Evolutionary conservation across 2,329 filamentous ascomycete species (phyloP).

Genomic region (Clarireedia sp.): DNA sequence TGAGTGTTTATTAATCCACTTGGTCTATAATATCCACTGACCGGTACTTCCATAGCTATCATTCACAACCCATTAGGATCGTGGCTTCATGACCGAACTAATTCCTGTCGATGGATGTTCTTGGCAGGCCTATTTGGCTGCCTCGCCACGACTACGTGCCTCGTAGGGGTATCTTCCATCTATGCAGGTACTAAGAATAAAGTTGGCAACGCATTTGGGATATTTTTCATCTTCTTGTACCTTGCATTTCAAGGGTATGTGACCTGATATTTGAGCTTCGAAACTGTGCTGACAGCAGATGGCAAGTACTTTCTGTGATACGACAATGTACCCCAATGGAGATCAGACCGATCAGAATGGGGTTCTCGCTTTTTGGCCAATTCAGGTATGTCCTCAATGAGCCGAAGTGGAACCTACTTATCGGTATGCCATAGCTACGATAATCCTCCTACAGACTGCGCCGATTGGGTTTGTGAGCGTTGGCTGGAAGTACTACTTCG

Average conservation of each 20-base stretch:
- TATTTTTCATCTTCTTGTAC: slow-evolving; percentile 12
- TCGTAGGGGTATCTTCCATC: slow-evolving; percentile 9
- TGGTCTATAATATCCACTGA: background rate
- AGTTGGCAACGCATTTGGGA: slow-evolving; percentile 9
- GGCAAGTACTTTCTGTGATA: background rate
- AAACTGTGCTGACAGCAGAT: background rate
- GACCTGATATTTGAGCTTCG: too few species aligned
- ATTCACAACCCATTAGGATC: slow-evolving; percentile 10
- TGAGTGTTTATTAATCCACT: slow-evolving; percentile 17
- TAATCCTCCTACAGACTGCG: background rate
- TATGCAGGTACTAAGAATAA: slow-evolving; percentile 7
- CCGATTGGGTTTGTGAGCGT: slow-evolving; percentile 11
- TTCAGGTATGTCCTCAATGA: background rate
- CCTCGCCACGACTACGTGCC: background rate
- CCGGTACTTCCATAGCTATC: slow-evolving; percentile 5
- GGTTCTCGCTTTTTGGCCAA: background rate
- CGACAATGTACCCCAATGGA: slow-evolving; percentile 28
- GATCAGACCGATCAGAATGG: slow-evolving; percentile 17
- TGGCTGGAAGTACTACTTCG: slow-evolving; percentile 13
- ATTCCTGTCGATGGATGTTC: background rate
- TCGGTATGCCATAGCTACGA: background rate
- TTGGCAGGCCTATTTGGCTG: slow-evolving; percentile 12
- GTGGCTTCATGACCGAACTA: slow-evolving; percentile 3
- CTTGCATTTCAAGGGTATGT: slow-evolving; percentile 9
- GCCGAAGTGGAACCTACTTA: background rate